phyloP scores from a whole-genome alignment of 441 rosid species.

The Macaranga tanarius region DNA sequence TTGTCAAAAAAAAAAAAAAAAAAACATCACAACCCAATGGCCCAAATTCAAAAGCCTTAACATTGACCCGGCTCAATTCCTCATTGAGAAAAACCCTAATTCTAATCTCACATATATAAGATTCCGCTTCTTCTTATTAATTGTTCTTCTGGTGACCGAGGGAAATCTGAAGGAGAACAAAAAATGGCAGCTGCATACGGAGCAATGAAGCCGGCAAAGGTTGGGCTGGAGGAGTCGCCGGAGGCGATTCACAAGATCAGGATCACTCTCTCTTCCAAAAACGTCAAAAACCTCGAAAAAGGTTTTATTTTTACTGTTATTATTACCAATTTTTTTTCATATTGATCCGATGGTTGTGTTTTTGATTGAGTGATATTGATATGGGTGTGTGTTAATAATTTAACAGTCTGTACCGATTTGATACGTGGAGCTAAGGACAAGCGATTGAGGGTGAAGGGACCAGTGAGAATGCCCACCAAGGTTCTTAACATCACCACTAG shows the following conservation, averaged over 20 bases:
- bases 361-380: too few species aligned
- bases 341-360: too few species aligned
- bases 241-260: constrained; percentile 75
- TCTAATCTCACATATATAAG: too few species aligned
- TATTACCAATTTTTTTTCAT: too few species aligned
- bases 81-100: too few species aligned
- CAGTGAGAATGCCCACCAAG: constrained; percentile 85
- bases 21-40: too few species aligned
- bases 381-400: background rate
- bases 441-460: constrained; percentile 79
- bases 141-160: background rate
- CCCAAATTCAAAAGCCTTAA: too few species aligned
- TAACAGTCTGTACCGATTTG: constrained; percentile 67
- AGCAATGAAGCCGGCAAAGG: constrained; percentile 64
- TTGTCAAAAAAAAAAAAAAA: too few species aligned
- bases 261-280: constrained; percentile 74
- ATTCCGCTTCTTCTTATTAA: background rate
- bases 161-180: background rate
- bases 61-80: too few species aligned
- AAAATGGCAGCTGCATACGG: constrained; percentile 62
- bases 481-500: constrained; percentile 79
- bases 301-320: constrained; percentile 30
- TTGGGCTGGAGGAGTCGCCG: constrained; percentile 63
- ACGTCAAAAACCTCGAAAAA: constrained; percentile 82
- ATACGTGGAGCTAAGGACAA: constrained; percentile 86